Evolutionary conservation across 345 rosid species (phyloP).

Genomic region (Linum tenue): DNA sequence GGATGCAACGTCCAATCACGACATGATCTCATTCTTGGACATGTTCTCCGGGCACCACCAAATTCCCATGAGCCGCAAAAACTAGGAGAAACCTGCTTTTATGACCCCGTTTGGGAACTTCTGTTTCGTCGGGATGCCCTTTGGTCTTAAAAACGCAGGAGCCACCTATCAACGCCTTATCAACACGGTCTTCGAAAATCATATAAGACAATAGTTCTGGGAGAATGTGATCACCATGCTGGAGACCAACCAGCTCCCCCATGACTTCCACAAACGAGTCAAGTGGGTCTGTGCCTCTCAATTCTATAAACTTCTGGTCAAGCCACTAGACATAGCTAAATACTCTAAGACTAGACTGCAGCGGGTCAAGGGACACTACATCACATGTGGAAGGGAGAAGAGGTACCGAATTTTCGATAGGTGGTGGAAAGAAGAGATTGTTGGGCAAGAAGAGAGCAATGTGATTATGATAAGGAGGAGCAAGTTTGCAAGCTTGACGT

Average conservation of each 20-base stretch:
- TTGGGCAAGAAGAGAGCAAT: conserved; percentile 6
- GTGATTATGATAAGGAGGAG: conserved; percentile 23
- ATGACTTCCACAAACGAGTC: conserved; percentile 37
- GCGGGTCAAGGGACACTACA: conserved; percentile 36
- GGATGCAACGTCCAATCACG: no score
- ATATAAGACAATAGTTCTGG: conserved; percentile 34
- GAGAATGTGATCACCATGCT: conserved; percentile 44
- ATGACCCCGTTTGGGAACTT: no score
- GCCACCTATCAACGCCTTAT: no score
- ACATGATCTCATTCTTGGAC: no score
- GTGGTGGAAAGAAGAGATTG: conserved; percentile 40
- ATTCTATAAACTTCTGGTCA: conserved; percentile 54
- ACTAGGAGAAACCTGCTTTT: no score
- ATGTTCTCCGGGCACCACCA: no score
- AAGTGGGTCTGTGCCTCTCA: conserved; percentile 67
- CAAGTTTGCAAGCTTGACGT: conserved; percentile 48
- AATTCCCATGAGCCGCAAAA: no score
- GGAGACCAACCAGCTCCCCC: conserved; percentile 56
- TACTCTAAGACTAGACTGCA: conserved; percentile 37
- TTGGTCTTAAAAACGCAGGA: no score
- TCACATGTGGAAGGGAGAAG: conserved; percentile 45
- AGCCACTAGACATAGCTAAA: conserved; percentile 67
- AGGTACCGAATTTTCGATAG: conserved; percentile 59
- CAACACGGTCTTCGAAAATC: no score
- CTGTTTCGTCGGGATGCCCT: no score